Percentiles rank a stretch among this genome's conserved stretches.
Conservation (phyloP, 768 basidiomycete genomes). For the Epithele typhae region DNA sequence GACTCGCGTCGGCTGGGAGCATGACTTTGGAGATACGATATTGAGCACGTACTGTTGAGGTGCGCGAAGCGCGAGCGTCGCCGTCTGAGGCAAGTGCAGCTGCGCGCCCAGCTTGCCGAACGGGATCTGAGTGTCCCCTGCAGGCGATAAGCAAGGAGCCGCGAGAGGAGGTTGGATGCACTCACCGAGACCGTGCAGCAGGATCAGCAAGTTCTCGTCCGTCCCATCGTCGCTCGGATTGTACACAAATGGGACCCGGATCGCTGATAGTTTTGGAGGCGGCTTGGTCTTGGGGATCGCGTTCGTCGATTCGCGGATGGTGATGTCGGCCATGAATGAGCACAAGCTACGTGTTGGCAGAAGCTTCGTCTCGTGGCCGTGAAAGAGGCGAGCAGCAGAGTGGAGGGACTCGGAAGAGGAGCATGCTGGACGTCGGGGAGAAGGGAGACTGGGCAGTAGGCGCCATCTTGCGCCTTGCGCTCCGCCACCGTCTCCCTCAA, state of each 20-base stretch:
- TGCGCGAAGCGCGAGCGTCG: conserved; percentile 74
- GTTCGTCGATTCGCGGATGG: conserved; percentile 10
- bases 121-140: conserved; percentile 79
- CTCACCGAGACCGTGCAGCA: conserved; percentile 84
- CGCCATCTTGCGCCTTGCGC: not conserved
- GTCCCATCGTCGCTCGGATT: conserved; percentile 74
- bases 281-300: conserved; percentile 36
- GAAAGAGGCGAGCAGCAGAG: too few species aligned
- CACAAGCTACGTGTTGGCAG: too few species aligned
- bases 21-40: too few species aligned
- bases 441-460: not conserved
- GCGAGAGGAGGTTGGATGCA: not conserved
- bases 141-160: not conserved
- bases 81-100: conserved; percentile 87
- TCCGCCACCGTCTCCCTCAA: not conserved
- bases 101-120: conserved; percentile 70
- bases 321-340: not conserved
- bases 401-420: not conserved
- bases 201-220: conserved; percentile 80
- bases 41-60: conserved; percentile 57
- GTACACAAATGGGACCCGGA: conserved; percentile 63
- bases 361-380: too few species aligned
- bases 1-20: not conserved
- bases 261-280: conserved; percentile 38
- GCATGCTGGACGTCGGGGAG: not conserved